phyloP scores from a whole-genome alignment of 2,329 filamentous ascomycete species.

The Fusarium sp. region DNA sequence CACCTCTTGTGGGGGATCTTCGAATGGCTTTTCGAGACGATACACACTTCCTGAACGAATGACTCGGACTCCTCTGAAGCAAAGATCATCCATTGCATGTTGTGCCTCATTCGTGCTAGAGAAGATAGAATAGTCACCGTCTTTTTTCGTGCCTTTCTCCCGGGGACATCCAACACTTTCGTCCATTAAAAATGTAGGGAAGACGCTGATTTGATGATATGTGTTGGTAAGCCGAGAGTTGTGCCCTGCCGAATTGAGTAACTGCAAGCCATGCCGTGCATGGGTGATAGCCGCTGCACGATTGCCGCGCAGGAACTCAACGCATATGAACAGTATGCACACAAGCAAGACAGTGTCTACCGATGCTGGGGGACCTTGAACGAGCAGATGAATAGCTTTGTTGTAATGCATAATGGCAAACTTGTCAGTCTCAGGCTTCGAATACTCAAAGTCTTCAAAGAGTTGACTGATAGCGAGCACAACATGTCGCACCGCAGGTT shows the following conservation, averaged over 20 bases:
- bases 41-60: slow-evolving; percentile 48
- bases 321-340: slow-evolving; percentile 58
- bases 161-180: slow-evolving; percentile 11
- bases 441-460: slow-evolving; percentile 51
- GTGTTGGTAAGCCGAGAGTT: slow-evolving; percentile 51
- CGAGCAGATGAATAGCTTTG: slow-evolving; percentile 52
- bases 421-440: background rate
- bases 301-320: slow-evolving; percentile 57
- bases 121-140: slow-evolving; percentile 6
- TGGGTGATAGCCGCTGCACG: slow-evolving; percentile 52
- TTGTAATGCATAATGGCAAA: slow-evolving; percentile 58
- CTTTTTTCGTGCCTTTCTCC: background rate
- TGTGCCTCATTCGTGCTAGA: slow-evolving; percentile 44
- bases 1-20: slow-evolving; percentile 26
- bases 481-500: slow-evolving; percentile 54
- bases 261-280: slow-evolving; percentile 53
- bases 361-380: slow-evolving; percentile 35
- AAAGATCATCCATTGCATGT: slow-evolving; percentile 46
- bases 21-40: slow-evolving; percentile 33
- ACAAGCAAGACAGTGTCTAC: slow-evolving; percentile 54
- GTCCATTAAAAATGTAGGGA: slow-evolving; percentile 55
- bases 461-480: slow-evolving; percentile 56
- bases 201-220: slow-evolving; percentile 55
- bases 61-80: slow-evolving; percentile 48
- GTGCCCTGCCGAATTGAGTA: slow-evolving; percentile 47